Evolutionary conservation across 75 land plant species (phyloP).

Genomic region (Cunninghamia lanceolata): DNA sequence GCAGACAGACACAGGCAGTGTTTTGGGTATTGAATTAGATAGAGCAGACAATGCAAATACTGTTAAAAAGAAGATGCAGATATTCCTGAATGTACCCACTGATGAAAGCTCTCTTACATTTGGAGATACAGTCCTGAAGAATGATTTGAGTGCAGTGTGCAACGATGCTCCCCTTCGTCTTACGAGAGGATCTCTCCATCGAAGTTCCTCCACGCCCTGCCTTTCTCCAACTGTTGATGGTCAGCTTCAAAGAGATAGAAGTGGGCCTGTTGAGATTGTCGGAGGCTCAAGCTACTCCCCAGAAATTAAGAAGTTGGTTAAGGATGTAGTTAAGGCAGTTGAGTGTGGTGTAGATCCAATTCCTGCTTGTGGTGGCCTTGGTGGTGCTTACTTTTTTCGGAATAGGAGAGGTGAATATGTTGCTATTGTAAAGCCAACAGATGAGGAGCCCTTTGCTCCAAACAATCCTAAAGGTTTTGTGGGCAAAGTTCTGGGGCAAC

Average conservation of each 20-base stretch:
- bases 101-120: slow-evolving; percentile 57
- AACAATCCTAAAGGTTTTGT: slow-evolving; percentile 89
- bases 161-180: slow-evolving; percentile 47
- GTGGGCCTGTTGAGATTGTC: slow-evolving; percentile 58
- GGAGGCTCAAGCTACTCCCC: slow-evolving; percentile 41
- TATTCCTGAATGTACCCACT: slow-evolving; percentile 51
- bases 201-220: slow-evolving; percentile 86
- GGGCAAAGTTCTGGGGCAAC: slow-evolving; percentile 76
- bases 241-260: slow-evolving; percentile 35
- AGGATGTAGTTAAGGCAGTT: slow-evolving; percentile 53
- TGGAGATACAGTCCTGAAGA: slow-evolving; percentile 58
- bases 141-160: slow-evolving; percentile 54
- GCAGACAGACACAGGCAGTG: slow-evolving; percentile 70
- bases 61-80: slow-evolving; percentile 61
- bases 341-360: slow-evolving; percentile 71
- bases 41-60: slow-evolving; percentile 65
- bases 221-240: slow-evolving; percentile 55
- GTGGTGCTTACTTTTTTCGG: slow-evolving; percentile 84
- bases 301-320: slow-evolving; percentile 42
- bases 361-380: slow-evolving; percentile 65
- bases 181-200: slow-evolving; percentile 44
- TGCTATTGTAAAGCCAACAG: slow-evolving; percentile 90
- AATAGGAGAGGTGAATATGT: slow-evolving; percentile 62
- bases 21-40: slow-evolving; percentile 63
- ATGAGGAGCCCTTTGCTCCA: slow-evolving; percentile 93